Evolutionary conservation across 164 flowering plant species (phyloP).

Genomic region (Warburgia ugandensis): DNA sequence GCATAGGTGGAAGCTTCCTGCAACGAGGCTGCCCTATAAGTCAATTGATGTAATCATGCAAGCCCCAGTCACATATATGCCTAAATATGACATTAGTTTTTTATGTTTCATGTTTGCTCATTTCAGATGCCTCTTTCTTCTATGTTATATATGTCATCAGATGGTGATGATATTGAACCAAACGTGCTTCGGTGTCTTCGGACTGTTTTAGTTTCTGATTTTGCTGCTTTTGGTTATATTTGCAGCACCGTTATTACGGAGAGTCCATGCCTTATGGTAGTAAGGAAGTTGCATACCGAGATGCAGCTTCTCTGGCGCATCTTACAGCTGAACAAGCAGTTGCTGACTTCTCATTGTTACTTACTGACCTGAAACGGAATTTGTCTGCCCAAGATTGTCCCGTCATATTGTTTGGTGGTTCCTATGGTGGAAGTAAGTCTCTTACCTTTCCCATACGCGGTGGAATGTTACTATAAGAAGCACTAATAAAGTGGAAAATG

Average conservation of each 20-base stretch:
- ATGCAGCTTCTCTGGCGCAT: constrained; percentile 49
- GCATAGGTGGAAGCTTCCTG: too few relatives aligned
- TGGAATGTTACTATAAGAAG: neutral
- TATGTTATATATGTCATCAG: too few relatives aligned
- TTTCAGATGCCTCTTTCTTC: too few relatives aligned
- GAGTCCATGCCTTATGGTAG: constrained; percentile 88
- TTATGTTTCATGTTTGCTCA: too few relatives aligned
- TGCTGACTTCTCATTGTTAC: constrained; percentile 70
- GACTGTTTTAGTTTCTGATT: neutral
- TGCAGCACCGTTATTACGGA: constrained; percentile 92
- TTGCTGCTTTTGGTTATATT: neutral
- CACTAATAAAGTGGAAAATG: neutral
- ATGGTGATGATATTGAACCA: too few relatives aligned
- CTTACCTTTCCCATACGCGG: neutral
- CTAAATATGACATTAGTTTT: too few relatives aligned
- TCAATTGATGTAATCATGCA: too few relatives aligned
- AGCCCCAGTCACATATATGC: too few relatives aligned
- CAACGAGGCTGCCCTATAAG: too few relatives aligned
- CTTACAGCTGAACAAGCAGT: constrained; percentile 89
- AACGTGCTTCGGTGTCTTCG: too few relatives aligned
- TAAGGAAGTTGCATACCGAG: constrained; percentile 54
- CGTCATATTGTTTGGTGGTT: constrained; percentile 87
- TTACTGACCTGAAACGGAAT: constrained; percentile 64
- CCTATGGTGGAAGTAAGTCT: constrained; percentile 94
- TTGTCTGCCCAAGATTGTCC: constrained; percentile 71